A percentile compares a stretch with the other conserved stretches of the same genome.
phyloP scores from a whole-genome alignment of 345 rosid species.

The Gossypium mustelinum region DNA sequence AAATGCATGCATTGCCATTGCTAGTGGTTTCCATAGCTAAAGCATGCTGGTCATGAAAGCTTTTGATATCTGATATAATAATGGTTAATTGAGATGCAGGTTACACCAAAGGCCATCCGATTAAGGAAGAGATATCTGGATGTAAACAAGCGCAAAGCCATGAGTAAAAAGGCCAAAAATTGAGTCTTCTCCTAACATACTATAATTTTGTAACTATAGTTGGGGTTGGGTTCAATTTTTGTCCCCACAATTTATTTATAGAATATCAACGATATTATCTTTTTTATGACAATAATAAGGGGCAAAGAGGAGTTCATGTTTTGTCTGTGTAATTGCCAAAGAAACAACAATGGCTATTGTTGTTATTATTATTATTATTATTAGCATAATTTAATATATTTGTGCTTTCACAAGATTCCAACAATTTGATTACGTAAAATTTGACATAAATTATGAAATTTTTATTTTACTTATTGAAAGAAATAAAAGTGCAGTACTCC shows the following conservation, averaged over 20 bases:
- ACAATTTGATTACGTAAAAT: too few relatives aligned
- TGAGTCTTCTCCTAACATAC: slow-evolving; percentile 21
- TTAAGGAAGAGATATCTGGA: slow-evolving; percentile 82
- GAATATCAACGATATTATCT: not conserved
- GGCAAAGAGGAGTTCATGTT: not conserved
- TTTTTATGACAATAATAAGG: not conserved
- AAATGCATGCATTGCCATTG: not conserved
- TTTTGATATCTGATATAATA: too few relatives aligned
- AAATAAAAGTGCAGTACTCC: too few relatives aligned
- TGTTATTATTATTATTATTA: not conserved
- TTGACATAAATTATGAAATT: too few relatives aligned
- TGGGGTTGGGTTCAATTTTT: not conserved
- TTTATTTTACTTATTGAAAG: too few relatives aligned
- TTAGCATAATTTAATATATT: not conserved
- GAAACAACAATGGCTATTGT: not conserved
- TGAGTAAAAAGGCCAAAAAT: slow-evolving; percentile 77
- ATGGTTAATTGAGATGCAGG: slow-evolving; percentile 38
- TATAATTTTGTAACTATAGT: slow-evolving; percentile 5
- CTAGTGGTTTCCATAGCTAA: not conserved
- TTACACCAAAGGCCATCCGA: slow-evolving; percentile 84
- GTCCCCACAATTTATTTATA: not conserved
- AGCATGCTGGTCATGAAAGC: not conserved
- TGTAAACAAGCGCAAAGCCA: slow-evolving; percentile 84
- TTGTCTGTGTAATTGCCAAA: not conserved
- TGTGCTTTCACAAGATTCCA: not conserved